Conservation (phyloP, 495 filamentous ascomycete species). For the Trichocladium uniseriatum region DNA sequence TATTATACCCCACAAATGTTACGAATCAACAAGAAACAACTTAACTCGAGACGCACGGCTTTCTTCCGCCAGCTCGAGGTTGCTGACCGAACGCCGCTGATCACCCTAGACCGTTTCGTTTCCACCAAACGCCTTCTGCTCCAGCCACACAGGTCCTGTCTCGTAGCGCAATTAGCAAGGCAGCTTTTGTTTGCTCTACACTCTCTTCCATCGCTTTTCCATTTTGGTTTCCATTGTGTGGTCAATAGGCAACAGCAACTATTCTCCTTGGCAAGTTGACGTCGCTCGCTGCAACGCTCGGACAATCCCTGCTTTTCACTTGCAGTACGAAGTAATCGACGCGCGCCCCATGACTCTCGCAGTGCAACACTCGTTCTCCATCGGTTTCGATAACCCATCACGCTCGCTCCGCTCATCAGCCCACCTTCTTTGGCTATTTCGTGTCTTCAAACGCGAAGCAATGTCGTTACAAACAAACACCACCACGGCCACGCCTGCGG, state of each 20-base stretch:
- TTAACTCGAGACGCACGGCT: no score
- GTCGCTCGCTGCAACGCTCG: conserved; percentile 5
- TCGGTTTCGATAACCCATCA: not conserved
- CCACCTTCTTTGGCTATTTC: not conserved
- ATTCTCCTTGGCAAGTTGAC: not conserved
- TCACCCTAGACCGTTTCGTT: conserved; percentile 7
- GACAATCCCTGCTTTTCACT: conserved; percentile 9
- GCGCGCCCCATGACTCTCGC: not conserved
- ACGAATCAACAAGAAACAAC: no score
- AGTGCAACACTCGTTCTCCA: not conserved
- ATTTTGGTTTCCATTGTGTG: conserved; percentile 1
- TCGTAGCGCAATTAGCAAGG: not conserved
- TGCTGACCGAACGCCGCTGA: not conserved
- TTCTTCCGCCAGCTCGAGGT: no score
- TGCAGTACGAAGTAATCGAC: not conserved
- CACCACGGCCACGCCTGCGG: conserved; percentile 8
- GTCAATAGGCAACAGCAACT: not conserved
- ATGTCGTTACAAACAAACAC: conserved; percentile 24
- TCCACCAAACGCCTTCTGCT: conserved; percentile 8
- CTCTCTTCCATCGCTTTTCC: conserved; percentile 1
- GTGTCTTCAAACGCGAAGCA: not conserved
- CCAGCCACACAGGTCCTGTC: conserved; percentile 7
- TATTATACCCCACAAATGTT: no score
- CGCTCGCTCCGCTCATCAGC: not conserved
- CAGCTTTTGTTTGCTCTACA: not conserved